A percentile compares a stretch with the other conserved stretches of the same genome.
phyloP scores from a whole-genome alignment of 2,329 filamentous ascomycete species.

The Colletotrichum camelliae region DNA sequence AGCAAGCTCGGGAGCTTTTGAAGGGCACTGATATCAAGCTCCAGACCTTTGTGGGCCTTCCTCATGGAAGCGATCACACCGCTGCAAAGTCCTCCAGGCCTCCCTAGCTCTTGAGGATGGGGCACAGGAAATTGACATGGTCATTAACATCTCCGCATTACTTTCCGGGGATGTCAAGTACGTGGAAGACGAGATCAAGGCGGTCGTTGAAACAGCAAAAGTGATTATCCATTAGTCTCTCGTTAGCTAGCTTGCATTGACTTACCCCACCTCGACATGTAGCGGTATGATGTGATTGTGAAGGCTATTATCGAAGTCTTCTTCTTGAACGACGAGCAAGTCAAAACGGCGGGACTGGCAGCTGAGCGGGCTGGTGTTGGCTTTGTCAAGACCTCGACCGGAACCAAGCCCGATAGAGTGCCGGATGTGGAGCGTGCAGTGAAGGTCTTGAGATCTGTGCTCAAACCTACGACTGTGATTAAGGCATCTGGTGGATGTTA shows the following conservation, averaged over 20 bases:
- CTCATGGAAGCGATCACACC: slow-evolving; percentile 62
- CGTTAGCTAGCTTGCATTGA: background rate
- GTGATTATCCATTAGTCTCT: slow-evolving; percentile 33
- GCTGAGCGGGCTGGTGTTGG: slow-evolving; percentile 56
- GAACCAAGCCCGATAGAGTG: slow-evolving; percentile 26
- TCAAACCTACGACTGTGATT: background rate
- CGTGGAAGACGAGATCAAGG: slow-evolving; percentile 54
- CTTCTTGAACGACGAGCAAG: slow-evolving; percentile 55
- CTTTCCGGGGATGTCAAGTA: slow-evolving; percentile 64
- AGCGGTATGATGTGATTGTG: slow-evolving; percentile 29
- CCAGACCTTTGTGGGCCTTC: slow-evolving; percentile 66
- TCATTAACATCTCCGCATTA: slow-evolving; percentile 65
- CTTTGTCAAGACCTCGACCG: slow-evolving; percentile 66
- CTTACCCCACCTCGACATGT: background rate
- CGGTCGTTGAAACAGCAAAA: slow-evolving; percentile 53
- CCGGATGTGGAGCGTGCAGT: background rate
- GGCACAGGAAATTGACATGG: slow-evolving; percentile 64
- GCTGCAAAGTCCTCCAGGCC: slow-evolving; percentile 59
- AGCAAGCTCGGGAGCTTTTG: slow-evolving; percentile 50
- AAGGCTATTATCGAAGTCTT: slow-evolving; percentile 71
- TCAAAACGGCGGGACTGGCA: slow-evolving; percentile 57
- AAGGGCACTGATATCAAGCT: slow-evolving; percentile 53
- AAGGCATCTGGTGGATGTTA: background rate
- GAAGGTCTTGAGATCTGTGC: background rate
- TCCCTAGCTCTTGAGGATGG: slow-evolving; percentile 50